These are phyloP conservation scores for Backusella sp. DNA, from an alignment of 192 early-diverging fungal genomes.

Conservation along the genomic window DNA sequence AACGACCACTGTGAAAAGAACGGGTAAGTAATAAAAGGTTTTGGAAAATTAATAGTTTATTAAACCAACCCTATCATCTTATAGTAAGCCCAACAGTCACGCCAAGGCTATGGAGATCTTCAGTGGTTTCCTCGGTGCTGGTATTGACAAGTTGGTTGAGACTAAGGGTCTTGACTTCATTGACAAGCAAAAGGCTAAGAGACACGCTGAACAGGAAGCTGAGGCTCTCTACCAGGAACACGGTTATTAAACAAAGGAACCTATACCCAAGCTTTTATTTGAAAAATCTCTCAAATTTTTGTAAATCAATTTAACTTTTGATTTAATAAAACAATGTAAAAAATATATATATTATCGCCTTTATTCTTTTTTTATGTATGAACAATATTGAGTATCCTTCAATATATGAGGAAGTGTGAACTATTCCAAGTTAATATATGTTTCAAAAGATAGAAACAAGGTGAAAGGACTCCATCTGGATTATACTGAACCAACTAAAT, in stretches of 20 bases:
- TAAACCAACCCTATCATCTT: not conserved
- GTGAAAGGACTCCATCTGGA: not conserved
- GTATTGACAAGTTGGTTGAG: conserved; percentile 46
- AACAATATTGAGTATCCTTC: not conserved
- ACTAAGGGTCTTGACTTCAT: conserved; percentile 52
- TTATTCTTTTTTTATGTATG: not conserved
- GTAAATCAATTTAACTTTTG: not conserved
- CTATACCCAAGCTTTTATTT: conserved; percentile 1
- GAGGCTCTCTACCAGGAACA: conserved; percentile 31
- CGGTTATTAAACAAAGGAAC: not conserved
- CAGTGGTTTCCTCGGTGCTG: conserved; percentile 42
- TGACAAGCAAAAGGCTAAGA: conserved; percentile 50
- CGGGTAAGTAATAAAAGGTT: conserved; percentile 8
- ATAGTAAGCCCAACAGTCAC: conserved; percentile 35
- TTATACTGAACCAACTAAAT: not conserved
- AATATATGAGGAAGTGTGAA: not conserved
- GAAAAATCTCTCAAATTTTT: not conserved
- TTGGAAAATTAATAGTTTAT: not conserved
- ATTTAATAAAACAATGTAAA: not conserved
- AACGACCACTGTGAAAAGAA: conserved; percentile 27
- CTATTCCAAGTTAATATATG: not conserved
- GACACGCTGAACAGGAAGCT: conserved; percentile 40
- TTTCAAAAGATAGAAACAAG: not conserved
- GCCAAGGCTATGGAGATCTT: conserved; percentile 44
- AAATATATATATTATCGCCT: not conserved